phyloP scores from a whole-genome alignment of 768 basidiomycete genomes.

The Hygrophoropsis aurantiaca region DNA sequence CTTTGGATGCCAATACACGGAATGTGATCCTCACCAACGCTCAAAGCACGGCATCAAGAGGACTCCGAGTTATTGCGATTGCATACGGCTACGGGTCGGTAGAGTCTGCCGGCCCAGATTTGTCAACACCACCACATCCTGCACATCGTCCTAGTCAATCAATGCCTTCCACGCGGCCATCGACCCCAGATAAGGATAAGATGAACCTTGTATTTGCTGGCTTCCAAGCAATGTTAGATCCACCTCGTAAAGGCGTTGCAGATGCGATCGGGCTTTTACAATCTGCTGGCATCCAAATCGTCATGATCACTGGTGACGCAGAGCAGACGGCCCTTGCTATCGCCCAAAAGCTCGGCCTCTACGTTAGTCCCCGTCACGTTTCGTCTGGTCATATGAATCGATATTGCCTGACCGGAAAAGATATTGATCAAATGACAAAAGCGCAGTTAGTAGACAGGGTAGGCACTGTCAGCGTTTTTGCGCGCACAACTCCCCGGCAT shows the following conservation, averaged over 20 bases:
- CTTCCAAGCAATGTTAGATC: constrained; percentile 94
- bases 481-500: constrained; percentile 92
- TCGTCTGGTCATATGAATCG: constrained; percentile 24
- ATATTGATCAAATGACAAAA: constrained; percentile 82
- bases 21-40: constrained; percentile 72
- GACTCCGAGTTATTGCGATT: constrained; percentile 88
- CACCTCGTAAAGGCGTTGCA: constrained; percentile 90
- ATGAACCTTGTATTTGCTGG: constrained; percentile 83
- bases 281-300: constrained; percentile 87
- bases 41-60: constrained; percentile 66
- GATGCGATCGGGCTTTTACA: constrained; percentile 83
- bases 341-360: constrained; percentile 80
- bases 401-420: constrained; percentile 75
- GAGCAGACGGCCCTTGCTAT: constrained; percentile 89
- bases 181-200: constrained; percentile 35
- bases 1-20: constrained; percentile 67
- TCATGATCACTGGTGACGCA: constrained; percentile 98
- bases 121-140: constrained; percentile 12
- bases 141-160: constrained; percentile 12
- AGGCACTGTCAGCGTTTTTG: constrained; percentile 84
- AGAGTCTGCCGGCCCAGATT: constrained; percentile 33
- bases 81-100: constrained; percentile 78
- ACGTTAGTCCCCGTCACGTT: constrained; percentile 48
- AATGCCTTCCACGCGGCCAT: constrained; percentile 25
- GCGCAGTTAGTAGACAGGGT: constrained; percentile 81